These are phyloP conservation scores for Pseudotsuga menziesii DNA, from an alignment of 75 land plant genomes.

Conservation along the genomic window DNA sequence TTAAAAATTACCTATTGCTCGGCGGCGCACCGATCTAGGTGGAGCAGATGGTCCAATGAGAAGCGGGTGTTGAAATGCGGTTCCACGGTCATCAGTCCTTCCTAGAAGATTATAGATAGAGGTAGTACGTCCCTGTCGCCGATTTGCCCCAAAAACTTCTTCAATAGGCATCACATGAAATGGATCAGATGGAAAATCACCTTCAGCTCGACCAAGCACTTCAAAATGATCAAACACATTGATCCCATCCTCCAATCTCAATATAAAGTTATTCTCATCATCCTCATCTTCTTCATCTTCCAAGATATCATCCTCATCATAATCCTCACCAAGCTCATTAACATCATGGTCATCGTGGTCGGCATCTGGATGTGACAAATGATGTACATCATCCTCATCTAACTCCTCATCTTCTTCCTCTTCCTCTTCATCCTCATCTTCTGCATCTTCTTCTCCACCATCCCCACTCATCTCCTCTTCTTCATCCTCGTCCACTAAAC, in stretches of 20 bases:
- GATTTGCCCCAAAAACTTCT: constrained; percentile 76
- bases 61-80: constrained; percentile 78
- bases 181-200: constrained; percentile 65
- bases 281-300: constrained; percentile 93
- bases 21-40: constrained; percentile 16
- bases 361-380: constrained; percentile 89
- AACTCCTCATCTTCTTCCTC: constrained; percentile 87
- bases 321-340: constrained; percentile 88
- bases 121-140: constrained; percentile 66
- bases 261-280: constrained; percentile 89
- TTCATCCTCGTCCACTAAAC: constrained; percentile 66
- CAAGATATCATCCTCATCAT: constrained; percentile 90
- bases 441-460: constrained; percentile 56
- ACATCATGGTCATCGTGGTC: constrained; percentile 93
- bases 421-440: constrained; percentile 56
- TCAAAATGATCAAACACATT: constrained; percentile 94
- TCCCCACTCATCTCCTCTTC: constrained; percentile 89
- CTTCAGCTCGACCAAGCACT: constrained; percentile 64
- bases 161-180: constrained; percentile 97
- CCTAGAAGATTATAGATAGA: constrained; percentile 77
- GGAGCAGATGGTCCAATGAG: constrained; percentile 61
- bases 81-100: constrained; percentile 60
- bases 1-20: constrained; percentile 38
- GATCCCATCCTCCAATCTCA: constrained; percentile 90
- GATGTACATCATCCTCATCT: constrained; percentile 93